Base-by-base conservation (phyloP, 2,329 filamentous ascomycete genomes). In the Pestalotiopsis sp. region DNA sequence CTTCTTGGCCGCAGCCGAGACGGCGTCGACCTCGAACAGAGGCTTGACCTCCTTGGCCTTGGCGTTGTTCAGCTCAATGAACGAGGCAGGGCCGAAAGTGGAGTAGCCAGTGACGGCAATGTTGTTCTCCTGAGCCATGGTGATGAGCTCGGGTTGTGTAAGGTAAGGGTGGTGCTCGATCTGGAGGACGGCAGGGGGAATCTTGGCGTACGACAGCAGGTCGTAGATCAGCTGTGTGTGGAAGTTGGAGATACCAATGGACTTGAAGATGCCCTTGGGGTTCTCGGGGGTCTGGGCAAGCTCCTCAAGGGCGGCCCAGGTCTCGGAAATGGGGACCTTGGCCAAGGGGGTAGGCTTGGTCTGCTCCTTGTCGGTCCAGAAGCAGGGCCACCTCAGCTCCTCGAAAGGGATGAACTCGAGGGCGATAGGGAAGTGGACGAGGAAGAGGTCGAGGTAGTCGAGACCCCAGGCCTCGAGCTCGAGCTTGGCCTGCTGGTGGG, bases 161-260 rank as follows among this genome's bases (percentile, higher is more conserved):
- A 91, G 83, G 82, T 91, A 97, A 31, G 93, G 93, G 86, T 97
- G 93, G 83, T 95, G 93, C 86, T 97, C 93, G 79, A 97, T 91
- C 85, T 97, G 94, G 71, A 96, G 89, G 49, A 91, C 91, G 62
- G 92, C 91, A 4, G 93, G 92, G 45, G 85, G 86, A 80, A 94
- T 88, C 76, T 88, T 89, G 73, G 92, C 92, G 81, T 94, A 93
- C 75, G 91, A 89, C 78, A 95, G 86, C 69, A 95, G 83, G 80
- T 97, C 93, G 80, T 95, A 91, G 76, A 97, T 82, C 70, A 93
- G 84, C 80, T 92, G 88, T 49, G 87, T 87, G 80, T 92, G 91
- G 88, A 94, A 95, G 86, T 97, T 97, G 83, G 89, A 92, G 73
- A 97, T 86, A 70, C 93, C 93, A 77, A 97, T 95, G 81, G 88